Percentiles rank a stretch among this genome's conserved stretches.
Evolutionary conservation across 2,329 filamentous ascomycete genomes (phyloP).

Genomic region (Beauveria medogensis): DNA sequence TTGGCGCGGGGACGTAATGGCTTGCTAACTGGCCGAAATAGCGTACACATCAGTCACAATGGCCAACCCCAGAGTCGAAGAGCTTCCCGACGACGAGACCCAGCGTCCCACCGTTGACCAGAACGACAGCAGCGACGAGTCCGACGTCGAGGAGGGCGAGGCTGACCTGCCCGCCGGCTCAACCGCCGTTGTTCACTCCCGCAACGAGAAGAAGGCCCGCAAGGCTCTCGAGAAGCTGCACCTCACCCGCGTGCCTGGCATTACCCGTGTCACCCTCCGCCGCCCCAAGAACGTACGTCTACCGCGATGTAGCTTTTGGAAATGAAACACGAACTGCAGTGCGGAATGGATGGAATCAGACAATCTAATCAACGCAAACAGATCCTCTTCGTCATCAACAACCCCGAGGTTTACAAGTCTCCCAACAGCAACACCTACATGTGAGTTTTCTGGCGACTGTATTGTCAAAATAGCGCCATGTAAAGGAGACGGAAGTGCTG

Average conservation of each 20-base stretch:
- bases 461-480: neutral
- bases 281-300: constrained; percentile 94
- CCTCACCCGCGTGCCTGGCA: constrained; percentile 90
- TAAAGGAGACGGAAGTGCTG: neutral
- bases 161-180: constrained; percentile 73
- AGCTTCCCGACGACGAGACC: constrained; percentile 85
- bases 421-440: constrained; percentile 99
- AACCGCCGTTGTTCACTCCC: constrained; percentile 86
- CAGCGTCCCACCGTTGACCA: constrained; percentile 74
- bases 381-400: constrained; percentile 99
- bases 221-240: constrained; percentile 99
- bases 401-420: constrained; percentile 98
- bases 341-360: neutral
- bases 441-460: constrained; percentile 47
- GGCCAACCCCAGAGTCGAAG: constrained; percentile 97
- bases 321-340: neutral
- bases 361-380: constrained; percentile 28
- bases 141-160: constrained; percentile 73
- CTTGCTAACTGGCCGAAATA: constrained; percentile 3
- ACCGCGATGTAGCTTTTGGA: neutral
- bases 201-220: constrained; percentile 99
- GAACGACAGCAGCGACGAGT: constrained; percentile 65
- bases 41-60: constrained; percentile 51
- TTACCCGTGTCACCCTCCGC: constrained; percentile 95
- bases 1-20: neutral